Evolutionary conservation across 805 yeast genomes (phyloP).

Genomic region (Hanseniaspora clermontiae): DNA sequence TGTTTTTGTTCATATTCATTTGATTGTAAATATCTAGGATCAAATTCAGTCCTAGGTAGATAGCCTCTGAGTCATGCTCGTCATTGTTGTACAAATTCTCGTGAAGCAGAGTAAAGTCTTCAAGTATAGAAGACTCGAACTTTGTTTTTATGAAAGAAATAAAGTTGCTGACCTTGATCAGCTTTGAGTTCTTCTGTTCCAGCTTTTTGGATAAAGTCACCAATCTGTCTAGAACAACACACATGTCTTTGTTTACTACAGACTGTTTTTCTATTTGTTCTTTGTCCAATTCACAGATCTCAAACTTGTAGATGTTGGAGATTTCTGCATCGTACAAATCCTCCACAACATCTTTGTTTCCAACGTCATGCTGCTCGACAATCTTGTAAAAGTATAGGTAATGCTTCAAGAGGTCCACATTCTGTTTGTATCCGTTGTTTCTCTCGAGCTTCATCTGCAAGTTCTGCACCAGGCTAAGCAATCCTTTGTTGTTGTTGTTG

Average conservation of each 20-base stretch:
- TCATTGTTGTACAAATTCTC: slow-evolving; percentile 5
- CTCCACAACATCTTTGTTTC: background rate
- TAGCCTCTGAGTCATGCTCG: slow-evolving; percentile 3
- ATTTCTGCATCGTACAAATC: background rate
- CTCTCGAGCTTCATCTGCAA: slow-evolving; percentile 1
- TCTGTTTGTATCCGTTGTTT: background rate
- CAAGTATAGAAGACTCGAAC: slow-evolving; percentile 1
- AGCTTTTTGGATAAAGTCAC: background rate
- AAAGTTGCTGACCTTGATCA: background rate
- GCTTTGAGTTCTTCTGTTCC: background rate
- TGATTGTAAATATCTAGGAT: slow-evolving; percentile 4
- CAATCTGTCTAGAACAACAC: background rate
- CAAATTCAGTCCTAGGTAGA: slow-evolving; percentile 2
- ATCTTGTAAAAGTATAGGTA: background rate
- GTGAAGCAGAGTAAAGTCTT: slow-evolving; percentile 5
- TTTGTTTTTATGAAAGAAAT: background rate
- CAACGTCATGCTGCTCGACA: background rate
- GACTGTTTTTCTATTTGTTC: background rate
- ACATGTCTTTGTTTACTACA: background rate
- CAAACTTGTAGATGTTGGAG: background rate
- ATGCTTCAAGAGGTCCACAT: slow-evolving; percentile 1
- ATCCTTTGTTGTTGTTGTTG: slow-evolving; percentile 2
- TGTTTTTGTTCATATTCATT: background rate
- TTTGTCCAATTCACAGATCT: slow-evolving; percentile 1
- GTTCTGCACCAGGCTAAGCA: background rate